Evolutionary conservation across 2,329 filamentous ascomycete species (phyloP).

Genomic region (Clathrospora elynae): DNA sequence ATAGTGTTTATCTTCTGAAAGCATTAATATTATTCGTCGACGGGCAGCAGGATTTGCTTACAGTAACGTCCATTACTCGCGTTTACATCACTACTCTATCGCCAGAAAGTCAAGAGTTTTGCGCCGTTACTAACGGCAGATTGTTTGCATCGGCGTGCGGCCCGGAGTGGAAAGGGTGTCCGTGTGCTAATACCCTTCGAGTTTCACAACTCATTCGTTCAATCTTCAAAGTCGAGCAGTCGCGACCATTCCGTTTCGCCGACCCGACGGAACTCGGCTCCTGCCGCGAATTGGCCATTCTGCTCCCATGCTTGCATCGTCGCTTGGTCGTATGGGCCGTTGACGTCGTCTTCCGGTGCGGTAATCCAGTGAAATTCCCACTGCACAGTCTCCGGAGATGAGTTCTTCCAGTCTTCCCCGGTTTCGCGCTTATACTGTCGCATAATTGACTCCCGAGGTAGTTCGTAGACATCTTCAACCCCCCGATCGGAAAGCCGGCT

Average conservation of each 20-base stretch:
- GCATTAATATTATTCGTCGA: no score
- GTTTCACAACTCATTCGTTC: conserved; percentile 6
- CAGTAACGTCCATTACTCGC: no score
- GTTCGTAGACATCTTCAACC: conserved; percentile 88
- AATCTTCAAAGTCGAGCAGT: conserved; percentile 47
- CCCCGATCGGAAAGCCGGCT: conserved; percentile 84
- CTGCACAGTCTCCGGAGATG: conserved; percentile 52
- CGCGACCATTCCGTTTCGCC: conserved; percentile 52
- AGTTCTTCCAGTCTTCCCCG: conserved; percentile 79
- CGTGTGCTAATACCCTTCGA: not conserved
- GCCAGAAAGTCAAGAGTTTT: no score
- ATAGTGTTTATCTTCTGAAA: no score
- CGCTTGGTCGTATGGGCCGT: conserved; percentile 83
- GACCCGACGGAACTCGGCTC: conserved; percentile 65
- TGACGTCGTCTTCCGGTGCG: conserved; percentile 76
- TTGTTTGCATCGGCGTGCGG: no score
- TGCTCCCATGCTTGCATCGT: conserved; percentile 92
- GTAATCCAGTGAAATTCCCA: conserved; percentile 97
- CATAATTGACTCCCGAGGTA: conserved; percentile 80
- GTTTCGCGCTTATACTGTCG: conserved; percentile 84
- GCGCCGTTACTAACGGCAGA: no score
- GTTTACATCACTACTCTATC: no score
- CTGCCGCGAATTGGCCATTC: conserved; percentile 90
- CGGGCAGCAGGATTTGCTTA: no score
- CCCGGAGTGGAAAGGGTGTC: no score